Evolutionary conservation across 768 basidiomycete genomes (phyloP), one percentile per base, ranked within the genome.

Genomic region (Mycena indigotica): DNA sequence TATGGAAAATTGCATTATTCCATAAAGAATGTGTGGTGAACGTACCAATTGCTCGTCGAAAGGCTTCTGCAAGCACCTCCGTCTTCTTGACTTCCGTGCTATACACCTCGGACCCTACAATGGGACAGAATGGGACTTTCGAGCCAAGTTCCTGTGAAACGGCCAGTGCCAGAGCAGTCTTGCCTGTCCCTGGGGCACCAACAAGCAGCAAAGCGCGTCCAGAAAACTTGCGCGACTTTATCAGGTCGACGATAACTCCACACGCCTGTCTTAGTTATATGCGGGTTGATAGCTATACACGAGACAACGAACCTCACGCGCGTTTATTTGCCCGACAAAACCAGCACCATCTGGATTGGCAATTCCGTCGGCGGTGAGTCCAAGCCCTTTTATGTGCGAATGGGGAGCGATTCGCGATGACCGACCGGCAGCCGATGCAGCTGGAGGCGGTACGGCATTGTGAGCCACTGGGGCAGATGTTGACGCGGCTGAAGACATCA

Each of bases 41-140:
- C 89, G 69, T 68, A 94, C 95, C 96, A 59, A 99, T 99, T 13
- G 97, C 95, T 65, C 97, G 78, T 56, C 96, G 82, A 74, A 98
- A 98, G 32, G 88, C 85, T 72, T 98, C 96, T 48, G 95, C 93
- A 19, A 99, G 77, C 4, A 98, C 95, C 70, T 98, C 97, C 1
- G 97, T 98, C 82, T 99, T 99, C 79, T 98, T 98, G 55, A 99
- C 95, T 73, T 98, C 96, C 2, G 91, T 87, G 38, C 88, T 92
- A 70, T 97, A 98, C 59, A 98, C 97, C 73, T 99, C 97, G 19
- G 88, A 90, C 0, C 97, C 97, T 40, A 98, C 97, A 93, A 98
- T 98, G 4, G 95, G 94, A 71, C 96, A 98, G 70, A 99, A 98
- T 0, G 97, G 97, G 1, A 98, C 95, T 67, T 97, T 97, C 21